Conservation (phyloP, 768 basidiomycete species). For the Boletales sp. region DNA sequence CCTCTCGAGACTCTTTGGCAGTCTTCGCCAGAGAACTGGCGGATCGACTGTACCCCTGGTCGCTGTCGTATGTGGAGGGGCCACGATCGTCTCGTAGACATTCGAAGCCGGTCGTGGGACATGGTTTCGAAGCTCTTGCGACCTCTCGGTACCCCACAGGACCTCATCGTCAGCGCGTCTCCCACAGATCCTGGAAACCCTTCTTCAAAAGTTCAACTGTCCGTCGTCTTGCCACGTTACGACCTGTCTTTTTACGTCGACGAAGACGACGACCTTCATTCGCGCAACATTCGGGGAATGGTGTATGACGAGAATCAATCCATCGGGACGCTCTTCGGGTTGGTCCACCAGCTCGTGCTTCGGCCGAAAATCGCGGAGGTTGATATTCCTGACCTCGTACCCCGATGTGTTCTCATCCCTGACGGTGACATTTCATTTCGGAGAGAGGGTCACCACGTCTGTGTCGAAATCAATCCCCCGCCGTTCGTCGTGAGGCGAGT, state of each 20-base stretch:
- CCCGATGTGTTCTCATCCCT: constrained; percentile 36
- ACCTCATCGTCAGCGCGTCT: constrained; percentile 20
- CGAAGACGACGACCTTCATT: constrained; percentile 33
- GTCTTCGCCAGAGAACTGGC: constrained; percentile 25
- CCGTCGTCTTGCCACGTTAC: constrained; percentile 37
- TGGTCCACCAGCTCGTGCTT: constrained; percentile 39
- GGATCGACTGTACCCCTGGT: constrained; percentile 7
- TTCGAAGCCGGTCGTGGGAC: constrained; percentile 23
- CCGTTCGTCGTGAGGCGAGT: neutral
- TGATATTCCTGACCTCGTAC: neutral
- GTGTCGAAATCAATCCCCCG: constrained; percentile 3
- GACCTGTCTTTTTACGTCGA: constrained; percentile 39
- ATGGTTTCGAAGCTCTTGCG: constrained; percentile 25
- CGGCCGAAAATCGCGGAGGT: constrained; percentile 18
- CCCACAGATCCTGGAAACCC: neutral
- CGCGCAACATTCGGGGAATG: constrained; percentile 38
- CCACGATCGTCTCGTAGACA: constrained; percentile 20
- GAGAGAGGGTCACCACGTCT: constrained; percentile 8
- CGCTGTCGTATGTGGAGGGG: constrained; percentile 6
- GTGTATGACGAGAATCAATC: constrained; percentile 40
- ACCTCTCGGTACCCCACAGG: constrained; percentile 18
- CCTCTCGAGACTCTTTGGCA: constrained; percentile 24
- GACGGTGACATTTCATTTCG: constrained; percentile 33
- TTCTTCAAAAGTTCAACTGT: constrained; percentile 11
- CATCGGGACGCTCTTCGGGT: constrained; percentile 42